Evolutionary conservation across 1,139 yeast genomes (phyloP), one percentile per base, ranked within the genome.

Genomic region (Taiozyma sp.): DNA sequence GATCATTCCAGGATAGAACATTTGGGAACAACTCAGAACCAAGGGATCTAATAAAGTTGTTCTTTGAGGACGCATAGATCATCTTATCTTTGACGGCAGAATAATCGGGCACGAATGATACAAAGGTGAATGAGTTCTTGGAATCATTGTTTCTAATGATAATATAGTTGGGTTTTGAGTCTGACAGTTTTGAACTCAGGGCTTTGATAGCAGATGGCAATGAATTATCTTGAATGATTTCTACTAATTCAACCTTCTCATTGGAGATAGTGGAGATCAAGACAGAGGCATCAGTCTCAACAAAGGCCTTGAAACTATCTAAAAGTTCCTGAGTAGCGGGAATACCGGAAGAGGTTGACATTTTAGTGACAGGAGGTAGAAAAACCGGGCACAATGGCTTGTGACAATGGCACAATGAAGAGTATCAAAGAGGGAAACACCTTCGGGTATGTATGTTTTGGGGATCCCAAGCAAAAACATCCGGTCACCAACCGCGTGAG

Each of bases 41-140:
- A 48, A 93, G 73, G 55, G 85, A 84, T 56, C 87, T 80, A 48
- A 87, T 70, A 46, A 93, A 70, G 1, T 95, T 83, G 64, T 82
- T 85, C 57, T 89, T 89, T 22, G 96, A 84, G 3, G 97, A 87
- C 4, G 99, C 98, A 68, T 92, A 95, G 50, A 93, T 75, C 98
- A 93, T 93, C 67, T 93, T 93, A 53, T 81, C 79, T 54, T 92
- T 79, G 38, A 93, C 92, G 8, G 85, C 83, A 13, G 97, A 91
- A 47, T 70, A 68, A 66, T 93, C 97, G 0, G 99, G 98, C 47
- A 93, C 93, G 70, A 78, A 92, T 43, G 95, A 82, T 46, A 91
- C 78, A 62, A 93, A 91, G 4, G 81, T 75, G 55, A 72, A 75
- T 2, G 48, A 36, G 12, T 48, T 49, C 16, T 62, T 63, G 19